A percentile compares a stretch with the other conserved stretches of the same genome.
These are phyloP conservation scores for Camelina neglecta DNA, from an alignment of 345 rosid genomes.

Conservation along the genomic window DNA sequence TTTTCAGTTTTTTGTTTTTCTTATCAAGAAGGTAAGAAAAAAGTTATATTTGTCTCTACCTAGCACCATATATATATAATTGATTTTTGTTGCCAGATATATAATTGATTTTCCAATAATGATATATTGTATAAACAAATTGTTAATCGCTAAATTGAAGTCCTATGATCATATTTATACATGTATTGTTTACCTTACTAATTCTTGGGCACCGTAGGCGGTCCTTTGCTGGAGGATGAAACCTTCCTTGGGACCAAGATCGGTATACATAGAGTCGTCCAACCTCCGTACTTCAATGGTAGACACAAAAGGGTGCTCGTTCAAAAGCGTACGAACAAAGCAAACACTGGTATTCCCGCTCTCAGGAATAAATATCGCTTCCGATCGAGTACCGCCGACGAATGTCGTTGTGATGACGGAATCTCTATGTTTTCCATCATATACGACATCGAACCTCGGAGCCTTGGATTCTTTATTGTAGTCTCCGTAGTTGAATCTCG, in stretches of 20 bases:
- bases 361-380: constrained; percentile 30
- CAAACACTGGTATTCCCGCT: constrained; percentile 27
- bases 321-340: constrained; percentile 22
- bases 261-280: constrained; percentile 33
- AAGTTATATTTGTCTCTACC: no score
- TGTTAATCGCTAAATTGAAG: not conserved
- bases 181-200: constrained; percentile 30
- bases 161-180: not conserved
- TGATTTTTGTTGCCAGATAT: no score
- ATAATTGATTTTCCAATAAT: no score
- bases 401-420: not conserved
- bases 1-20: not conserved
- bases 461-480: not conserved
- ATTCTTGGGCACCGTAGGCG: constrained; percentile 24
- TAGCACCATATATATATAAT: no score
- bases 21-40: not conserved
- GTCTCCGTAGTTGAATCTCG: constrained; percentile 33
- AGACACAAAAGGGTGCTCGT: constrained; percentile 28
- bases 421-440: constrained; percentile 35
- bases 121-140: not conserved
- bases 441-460: constrained; percentile 39
- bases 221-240: constrained; percentile 25
- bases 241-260: constrained; percentile 38
- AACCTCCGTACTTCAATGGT: constrained; percentile 37
- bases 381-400: not conserved